phyloP scores from a whole-genome alignment of 2,329 filamentous ascomycete genomes.

The Epichloe aotearoae region DNA sequence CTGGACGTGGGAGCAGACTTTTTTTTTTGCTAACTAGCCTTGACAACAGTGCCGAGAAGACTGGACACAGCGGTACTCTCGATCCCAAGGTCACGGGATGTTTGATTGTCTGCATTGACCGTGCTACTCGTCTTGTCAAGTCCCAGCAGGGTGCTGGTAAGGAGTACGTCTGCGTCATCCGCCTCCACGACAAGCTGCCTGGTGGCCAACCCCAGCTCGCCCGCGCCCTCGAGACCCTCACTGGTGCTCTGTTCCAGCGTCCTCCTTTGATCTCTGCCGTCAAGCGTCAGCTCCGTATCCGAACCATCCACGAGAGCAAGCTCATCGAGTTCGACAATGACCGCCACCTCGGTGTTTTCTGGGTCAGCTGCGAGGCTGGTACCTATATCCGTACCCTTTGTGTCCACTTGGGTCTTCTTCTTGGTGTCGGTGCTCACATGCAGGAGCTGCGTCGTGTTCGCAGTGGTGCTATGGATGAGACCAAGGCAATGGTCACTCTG shows the following conservation, averaged over 20 bases:
- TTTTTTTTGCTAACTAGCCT: neutral
- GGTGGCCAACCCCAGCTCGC: constrained; percentile 89
- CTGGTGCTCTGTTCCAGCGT: constrained; percentile 81
- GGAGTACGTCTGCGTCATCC: constrained; percentile 93
- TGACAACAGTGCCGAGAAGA: constrained; percentile 55
- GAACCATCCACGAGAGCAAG: constrained; percentile 96
- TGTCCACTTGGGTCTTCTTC: constrained; percentile 69
- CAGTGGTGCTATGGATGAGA: constrained; percentile 90
- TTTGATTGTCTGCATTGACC: constrained; percentile 89
- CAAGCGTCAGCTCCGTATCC: constrained; percentile 95
- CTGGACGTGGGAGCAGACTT: neutral
- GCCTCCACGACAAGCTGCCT: constrained; percentile 88
- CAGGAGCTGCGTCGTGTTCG: constrained; percentile 92
- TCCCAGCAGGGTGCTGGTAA: constrained; percentile 98
- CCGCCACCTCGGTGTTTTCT: constrained; percentile 93
- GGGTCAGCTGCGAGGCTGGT: constrained; percentile 94
- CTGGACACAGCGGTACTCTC: constrained; percentile 93
- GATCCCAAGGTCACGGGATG: constrained; percentile 97
- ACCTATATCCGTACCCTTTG: constrained; percentile 98
- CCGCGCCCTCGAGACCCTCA: constrained; percentile 87
- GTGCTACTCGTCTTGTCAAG: constrained; percentile 94
- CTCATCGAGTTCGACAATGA: constrained; percentile 97
- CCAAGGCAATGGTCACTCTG: constrained; percentile 76
- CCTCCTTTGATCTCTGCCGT: constrained; percentile 96
- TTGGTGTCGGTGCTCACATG: constrained; percentile 90